Percentiles rank a stretch among this genome's conserved stretches.
Conservation (phyloP, 495 filamentous ascomycete genomes). For the Pseudomonodictys pantanalensis region DNA sequence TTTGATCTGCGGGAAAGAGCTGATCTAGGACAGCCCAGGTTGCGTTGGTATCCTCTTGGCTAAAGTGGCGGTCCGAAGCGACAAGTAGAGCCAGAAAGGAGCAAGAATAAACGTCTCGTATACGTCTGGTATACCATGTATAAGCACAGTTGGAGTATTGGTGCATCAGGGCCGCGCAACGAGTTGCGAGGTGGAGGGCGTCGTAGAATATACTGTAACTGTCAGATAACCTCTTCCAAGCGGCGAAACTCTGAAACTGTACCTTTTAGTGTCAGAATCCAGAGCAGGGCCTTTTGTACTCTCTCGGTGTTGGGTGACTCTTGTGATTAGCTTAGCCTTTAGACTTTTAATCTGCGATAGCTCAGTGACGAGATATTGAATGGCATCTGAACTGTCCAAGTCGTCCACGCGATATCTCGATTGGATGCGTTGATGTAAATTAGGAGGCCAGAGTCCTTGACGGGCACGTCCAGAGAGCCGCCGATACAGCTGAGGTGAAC, state of each 20-base stretch:
- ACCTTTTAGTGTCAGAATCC: constrained; percentile 4
- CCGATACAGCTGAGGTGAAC: background rate
- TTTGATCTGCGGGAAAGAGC: constrained; percentile 13
- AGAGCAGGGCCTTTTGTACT: too few relatives aligned
- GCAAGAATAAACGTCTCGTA: constrained; percentile 16
- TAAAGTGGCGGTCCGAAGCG: background rate
- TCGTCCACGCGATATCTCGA: constrained; percentile 4
- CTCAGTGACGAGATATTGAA: constrained; percentile 16
- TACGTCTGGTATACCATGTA: constrained; percentile 22
- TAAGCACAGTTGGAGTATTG: constrained; percentile 16
- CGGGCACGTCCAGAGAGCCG: too few relatives aligned
- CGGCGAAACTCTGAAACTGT: too few relatives aligned
- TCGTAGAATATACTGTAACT: constrained; percentile 11
- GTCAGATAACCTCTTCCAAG: constrained; percentile 4
- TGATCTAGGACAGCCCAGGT: constrained; percentile 19
- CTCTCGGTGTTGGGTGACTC: constrained; percentile 4
- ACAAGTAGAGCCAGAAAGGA: constrained; percentile 14
- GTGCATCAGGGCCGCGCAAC: constrained; percentile 2
- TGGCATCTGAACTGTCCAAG: constrained; percentile 6
- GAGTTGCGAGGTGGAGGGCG: constrained; percentile 7
- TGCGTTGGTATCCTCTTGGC: background rate
- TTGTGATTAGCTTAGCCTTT: constrained; percentile 16
- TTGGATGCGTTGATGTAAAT: too few relatives aligned
- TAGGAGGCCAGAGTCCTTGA: too few relatives aligned
- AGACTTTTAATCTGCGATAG: constrained; percentile 2